Percentiles rank a stretch among this genome's conserved stretches.
phyloP scores from a whole-genome alignment of 805 yeast species.

The Starmerella riodocensis region DNA sequence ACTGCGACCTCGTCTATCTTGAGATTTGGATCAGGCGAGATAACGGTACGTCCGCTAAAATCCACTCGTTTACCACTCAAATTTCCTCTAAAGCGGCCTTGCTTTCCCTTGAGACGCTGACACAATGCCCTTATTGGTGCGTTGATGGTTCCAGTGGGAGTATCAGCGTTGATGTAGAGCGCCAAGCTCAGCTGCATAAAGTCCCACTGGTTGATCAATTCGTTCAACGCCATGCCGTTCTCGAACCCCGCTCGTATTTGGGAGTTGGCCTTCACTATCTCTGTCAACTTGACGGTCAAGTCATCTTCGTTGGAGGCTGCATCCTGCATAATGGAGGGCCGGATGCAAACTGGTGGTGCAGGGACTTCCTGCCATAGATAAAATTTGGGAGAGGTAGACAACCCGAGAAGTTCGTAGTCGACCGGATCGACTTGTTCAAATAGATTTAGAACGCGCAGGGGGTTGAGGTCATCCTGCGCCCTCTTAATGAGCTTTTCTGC shows the following conservation, averaged over 20 bases:
- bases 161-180: conserved; percentile 92
- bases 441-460: conserved; percentile 71
- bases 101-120: conserved; percentile 94
- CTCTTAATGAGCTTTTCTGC: conserved; percentile 73
- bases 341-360: conserved; percentile 96
- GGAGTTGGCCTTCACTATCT: conserved; percentile 93
- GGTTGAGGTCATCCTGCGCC: conserved; percentile 87
- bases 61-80: conserved; percentile 97
- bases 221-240: conserved; percentile 84
- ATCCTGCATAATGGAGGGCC: conserved; percentile 95
- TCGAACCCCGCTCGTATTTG: conserved; percentile 88
- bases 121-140: conserved; percentile 89
- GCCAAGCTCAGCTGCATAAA: conserved; percentile 90
- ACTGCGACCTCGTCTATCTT: conserved; percentile 95
- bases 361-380: conserved; percentile 95
- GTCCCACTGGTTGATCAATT: conserved; percentile 98
- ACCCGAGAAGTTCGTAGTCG: conserved; percentile 87
- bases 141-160: conserved; percentile 50
- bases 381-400: conserved; percentile 86
- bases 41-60: conserved; percentile 94
- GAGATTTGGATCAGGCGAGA: conserved; percentile 95
- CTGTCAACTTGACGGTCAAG: conserved; percentile 86
- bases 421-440: conserved; percentile 75
- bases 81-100: conserved; percentile 97
- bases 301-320: conserved; percentile 94